phyloP scores from a whole-genome alignment of 345 rosid species.

The Ailanthus altissimus region DNA sequence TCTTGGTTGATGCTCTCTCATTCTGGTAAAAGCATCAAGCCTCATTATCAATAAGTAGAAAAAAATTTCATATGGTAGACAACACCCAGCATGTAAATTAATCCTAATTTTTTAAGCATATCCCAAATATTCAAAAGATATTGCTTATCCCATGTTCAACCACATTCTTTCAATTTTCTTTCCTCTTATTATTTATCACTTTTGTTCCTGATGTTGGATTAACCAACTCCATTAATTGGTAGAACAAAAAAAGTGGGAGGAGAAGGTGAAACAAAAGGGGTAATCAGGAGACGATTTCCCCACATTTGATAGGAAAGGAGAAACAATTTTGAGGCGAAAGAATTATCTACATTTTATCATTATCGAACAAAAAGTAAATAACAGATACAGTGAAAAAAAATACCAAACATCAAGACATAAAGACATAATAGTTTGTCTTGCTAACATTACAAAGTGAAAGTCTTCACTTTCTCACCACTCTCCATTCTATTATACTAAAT shows the following conservation, averaged over 20 bases:
- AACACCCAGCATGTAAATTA: not conserved
- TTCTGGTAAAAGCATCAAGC: slow-evolving; percentile 41
- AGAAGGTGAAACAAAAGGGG: not conserved
- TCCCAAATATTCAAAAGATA: not conserved
- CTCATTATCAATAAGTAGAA: not conserved
- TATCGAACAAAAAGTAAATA: not conserved
- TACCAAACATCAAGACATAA: not conserved
- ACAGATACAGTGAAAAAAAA: not conserved
- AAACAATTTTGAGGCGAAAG: not conserved
- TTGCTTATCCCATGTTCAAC: not conserved
- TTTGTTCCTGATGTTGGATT: not conserved
- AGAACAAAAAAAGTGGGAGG: not conserved
- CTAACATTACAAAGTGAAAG: not conserved
- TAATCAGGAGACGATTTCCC: not conserved
- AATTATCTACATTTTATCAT: not conserved
- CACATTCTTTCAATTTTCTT: not conserved
- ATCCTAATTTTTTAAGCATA: not conserved
- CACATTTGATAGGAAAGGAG: not conserved
- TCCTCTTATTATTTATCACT: not conserved
- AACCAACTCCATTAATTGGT: not conserved
- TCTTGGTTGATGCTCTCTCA: slow-evolving; percentile 45
- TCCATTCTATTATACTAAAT: not conserved
- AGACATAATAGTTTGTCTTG: not conserved
- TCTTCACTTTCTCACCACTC: not conserved
- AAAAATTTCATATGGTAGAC: not conserved